phyloP scores from a whole-genome alignment of 2,329 filamentous ascomycete species.

The Ceratocystis harringtonii region DNA sequence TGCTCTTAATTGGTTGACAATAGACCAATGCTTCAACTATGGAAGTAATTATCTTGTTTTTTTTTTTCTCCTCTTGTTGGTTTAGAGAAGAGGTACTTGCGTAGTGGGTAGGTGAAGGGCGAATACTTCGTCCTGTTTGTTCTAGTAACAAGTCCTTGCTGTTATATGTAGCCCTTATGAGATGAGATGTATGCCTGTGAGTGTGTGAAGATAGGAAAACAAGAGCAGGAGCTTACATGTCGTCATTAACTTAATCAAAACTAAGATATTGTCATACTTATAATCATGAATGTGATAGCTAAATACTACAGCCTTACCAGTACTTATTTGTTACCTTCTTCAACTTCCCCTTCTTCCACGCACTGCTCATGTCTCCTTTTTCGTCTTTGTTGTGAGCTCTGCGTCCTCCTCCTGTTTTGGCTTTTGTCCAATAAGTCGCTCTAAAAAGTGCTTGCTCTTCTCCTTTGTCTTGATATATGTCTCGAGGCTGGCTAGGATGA shows the following conservation, averaged over 20 bases:
- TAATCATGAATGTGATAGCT: not conserved
- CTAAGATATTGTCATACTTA: not conserved
- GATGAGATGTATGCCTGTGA: too few relatives aligned
- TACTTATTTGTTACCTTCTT: not conserved
- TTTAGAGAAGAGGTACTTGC: too few relatives aligned
- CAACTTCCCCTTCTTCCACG: not conserved
- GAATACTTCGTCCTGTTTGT: too few relatives aligned
- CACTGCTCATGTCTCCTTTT: not conserved
- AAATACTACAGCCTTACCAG: not conserved
- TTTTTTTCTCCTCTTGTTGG: too few relatives aligned
- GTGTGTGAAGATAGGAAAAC: too few relatives aligned
- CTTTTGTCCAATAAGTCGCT: slow-evolving; percentile 13
- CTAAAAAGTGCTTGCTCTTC: slow-evolving; percentile 43
- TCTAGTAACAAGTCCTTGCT: too few relatives aligned
- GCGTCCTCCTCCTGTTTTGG: slow-evolving; percentile 3
- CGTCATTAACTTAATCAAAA: not conserved
- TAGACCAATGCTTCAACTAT: too few relatives aligned
- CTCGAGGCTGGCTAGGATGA: slow-evolving; percentile 69
- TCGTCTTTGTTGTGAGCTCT: slow-evolving; percentile 7
- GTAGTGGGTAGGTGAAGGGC: too few relatives aligned
- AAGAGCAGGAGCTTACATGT: too few relatives aligned
- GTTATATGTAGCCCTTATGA: too few relatives aligned
- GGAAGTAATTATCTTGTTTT: too few relatives aligned
- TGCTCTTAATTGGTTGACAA: slow-evolving; percentile 4
- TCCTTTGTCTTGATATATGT: slow-evolving; percentile 56